Base-by-base conservation (phyloP, 495 filamentous ascomycete genomes). In the Podospora bellae-mahoneyi region DNA sequence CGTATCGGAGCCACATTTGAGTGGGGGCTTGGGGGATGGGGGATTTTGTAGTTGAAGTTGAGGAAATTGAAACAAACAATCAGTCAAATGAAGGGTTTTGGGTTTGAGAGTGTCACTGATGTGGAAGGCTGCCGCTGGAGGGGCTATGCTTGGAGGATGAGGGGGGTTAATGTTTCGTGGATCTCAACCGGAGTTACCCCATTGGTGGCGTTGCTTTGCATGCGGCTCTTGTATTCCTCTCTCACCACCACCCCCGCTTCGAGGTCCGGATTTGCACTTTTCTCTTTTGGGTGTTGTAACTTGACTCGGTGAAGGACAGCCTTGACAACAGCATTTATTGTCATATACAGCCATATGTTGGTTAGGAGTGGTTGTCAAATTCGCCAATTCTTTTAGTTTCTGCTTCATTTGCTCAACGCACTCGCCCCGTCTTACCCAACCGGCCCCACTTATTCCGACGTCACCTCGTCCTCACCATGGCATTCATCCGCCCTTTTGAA, bases 401-500 rank as follows among this genome's bases (percentile, higher is more conserved):
- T 23, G 23, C 23, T 23, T 23, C 23, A 23, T 23, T 23, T 23
- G 23, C 23, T 23, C 23, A 23, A 23, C 1, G 23, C 23, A 23
- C 23, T 23, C 23, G 23, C 23, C 23, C 54, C 15, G 15, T 56
- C 54, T 6, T 20, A 56, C 54, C 55, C 23, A 20, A 58, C 55
- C n/a, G 13, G 23, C n/a, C 55, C 23, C 55, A 58, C 23, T 4
- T 39, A 34, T 7, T 34, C 32, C 18, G 16, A 59, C 26, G 32
- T 54, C 59, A 18, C 19, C 61, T 56, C 16, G 32, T 18, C 10
- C 0, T 20, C 10, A 54, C 60, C 62, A 79, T 79, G 78, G 74
- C 78, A 3, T 78, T 79, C 72, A 77, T 80, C 28, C 74, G 78
- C 62, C 73, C 71, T 2, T 79, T 75, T 58, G 59, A 68, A 20